Conservation (phyloP, 768 basidiomycete genomes). For the Gyrodon lividus region DNA sequence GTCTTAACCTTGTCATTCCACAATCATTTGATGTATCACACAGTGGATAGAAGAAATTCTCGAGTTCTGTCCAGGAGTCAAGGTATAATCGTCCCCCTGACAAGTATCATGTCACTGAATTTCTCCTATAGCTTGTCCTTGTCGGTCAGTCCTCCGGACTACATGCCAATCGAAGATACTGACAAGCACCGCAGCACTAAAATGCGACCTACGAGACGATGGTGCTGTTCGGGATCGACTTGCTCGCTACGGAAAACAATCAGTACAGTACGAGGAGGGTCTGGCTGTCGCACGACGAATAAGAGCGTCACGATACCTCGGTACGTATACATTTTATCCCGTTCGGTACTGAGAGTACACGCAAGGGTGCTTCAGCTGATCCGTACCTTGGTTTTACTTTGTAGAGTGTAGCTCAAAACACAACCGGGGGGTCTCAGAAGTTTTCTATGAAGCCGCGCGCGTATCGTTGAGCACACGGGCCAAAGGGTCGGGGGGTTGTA, state of each 20-base stretch:
- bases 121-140: slow-evolving; percentile 63
- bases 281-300: slow-evolving; percentile 84
- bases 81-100: slow-evolving; percentile 45
- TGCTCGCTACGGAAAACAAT: slow-evolving; percentile 62
- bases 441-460: slow-evolving; percentile 88
- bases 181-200: slow-evolving; percentile 60
- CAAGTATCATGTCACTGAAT: slow-evolving; percentile 7
- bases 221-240: slow-evolving; percentile 67
- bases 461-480: slow-evolving; percentile 75
- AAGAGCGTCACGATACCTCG: slow-evolving; percentile 91
- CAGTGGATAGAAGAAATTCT: slow-evolving; percentile 94
- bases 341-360: not conserved
- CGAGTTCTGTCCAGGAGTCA: slow-evolving; percentile 93
- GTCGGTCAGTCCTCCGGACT: slow-evolving; percentile 61
- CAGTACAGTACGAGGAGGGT: slow-evolving; percentile 92
- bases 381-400: not conserved
- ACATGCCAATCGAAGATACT: slow-evolving; percentile 5
- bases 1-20: not conserved
- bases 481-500: slow-evolving; percentile 62
- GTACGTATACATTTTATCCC: slow-evolving; percentile 42
- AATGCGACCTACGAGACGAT: slow-evolving; percentile 95
- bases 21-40: not conserved
- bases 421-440: slow-evolving; percentile 91
- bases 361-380: not conserved
- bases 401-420: slow-evolving; percentile 97